These are phyloP conservation scores for Pseudovirgaria hyperparasitica DNA, from an alignment of 2,329 filamentous ascomycete genomes.

Conservation along the genomic window DNA sequence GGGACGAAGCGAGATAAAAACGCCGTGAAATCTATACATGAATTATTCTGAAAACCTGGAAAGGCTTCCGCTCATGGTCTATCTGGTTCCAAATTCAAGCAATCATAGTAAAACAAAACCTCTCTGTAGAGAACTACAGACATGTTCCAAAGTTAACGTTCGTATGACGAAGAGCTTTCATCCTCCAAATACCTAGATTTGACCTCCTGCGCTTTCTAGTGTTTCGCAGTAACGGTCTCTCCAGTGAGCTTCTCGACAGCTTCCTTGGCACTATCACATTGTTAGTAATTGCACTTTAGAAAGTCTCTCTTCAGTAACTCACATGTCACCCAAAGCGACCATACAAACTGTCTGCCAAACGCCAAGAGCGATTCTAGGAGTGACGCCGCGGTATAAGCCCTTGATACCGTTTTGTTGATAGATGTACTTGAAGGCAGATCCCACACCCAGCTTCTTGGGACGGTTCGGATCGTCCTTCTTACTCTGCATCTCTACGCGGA, in stretches of 20 bases:
- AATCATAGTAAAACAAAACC: too few species aligned
- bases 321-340: constrained; percentile 98
- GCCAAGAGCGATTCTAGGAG: constrained; percentile 85
- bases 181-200: too few species aligned
- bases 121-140: too few species aligned
- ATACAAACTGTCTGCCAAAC: constrained; percentile 99
- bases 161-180: too few species aligned
- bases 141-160: too few species aligned
- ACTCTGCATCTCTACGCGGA: constrained; percentile 99
- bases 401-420: constrained; percentile 77
- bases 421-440: constrained; percentile 71
- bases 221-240: constrained; percentile 51
- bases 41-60: too few species aligned
- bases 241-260: constrained; percentile 52
- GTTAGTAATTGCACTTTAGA: constrained; percentile 12
- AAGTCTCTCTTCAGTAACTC: constrained; percentile 38
- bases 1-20: too few species aligned
- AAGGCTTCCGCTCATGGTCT: too few species aligned
- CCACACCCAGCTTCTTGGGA: constrained; percentile 97
- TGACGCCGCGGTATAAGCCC: constrained; percentile 90
- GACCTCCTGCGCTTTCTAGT: constrained; percentile 33
- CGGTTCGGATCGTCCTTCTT: constrained; percentile 97
- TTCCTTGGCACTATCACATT: constrained; percentile 45
- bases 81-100: too few species aligned
- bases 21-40: too few species aligned